Percentiles rank a stretch among this genome's conserved stretches.
Evolutionary conservation across 768 basidiomycete species (phyloP).

Genomic region (Suillus americanus): DNA sequence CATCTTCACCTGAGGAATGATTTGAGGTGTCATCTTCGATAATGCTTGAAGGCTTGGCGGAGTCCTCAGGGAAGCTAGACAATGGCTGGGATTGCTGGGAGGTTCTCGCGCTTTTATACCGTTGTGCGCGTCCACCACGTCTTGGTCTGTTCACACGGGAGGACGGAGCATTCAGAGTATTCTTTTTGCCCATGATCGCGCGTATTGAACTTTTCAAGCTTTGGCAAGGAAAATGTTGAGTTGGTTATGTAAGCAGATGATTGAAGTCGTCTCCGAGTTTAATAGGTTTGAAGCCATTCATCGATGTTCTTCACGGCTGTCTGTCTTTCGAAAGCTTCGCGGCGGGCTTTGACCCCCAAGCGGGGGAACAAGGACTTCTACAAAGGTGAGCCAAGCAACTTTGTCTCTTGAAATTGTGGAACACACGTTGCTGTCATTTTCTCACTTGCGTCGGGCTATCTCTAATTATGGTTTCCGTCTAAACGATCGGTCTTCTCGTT

Average conservation of each 20-base stretch:
- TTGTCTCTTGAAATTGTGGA: not conserved
- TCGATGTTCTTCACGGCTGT: constrained; percentile 67
- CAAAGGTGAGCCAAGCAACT: constrained; percentile 65
- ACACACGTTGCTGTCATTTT: not conserved
- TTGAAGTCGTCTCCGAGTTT: not conserved
- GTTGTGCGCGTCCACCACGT: constrained; percentile 4
- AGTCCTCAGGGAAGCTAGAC: constrained; percentile 16
- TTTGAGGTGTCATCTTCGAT: constrained; percentile 45
- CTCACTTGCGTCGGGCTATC: not conserved
- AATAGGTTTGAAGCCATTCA: not conserved
- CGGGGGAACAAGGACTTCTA: constrained; percentile 94
- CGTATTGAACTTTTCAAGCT: not conserved
- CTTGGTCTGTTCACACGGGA: not conserved
- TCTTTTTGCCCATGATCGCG: constrained; percentile 9
- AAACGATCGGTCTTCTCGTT: not conserved
- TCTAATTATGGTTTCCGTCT: not conserved
- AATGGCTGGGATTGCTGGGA: not conserved
- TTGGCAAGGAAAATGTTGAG: not conserved
- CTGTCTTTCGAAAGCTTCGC: constrained; percentile 80
- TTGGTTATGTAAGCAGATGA: not conserved
- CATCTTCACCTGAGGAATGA: constrained; percentile 29
- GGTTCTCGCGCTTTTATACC: not conserved
- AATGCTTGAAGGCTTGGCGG: constrained; percentile 57
- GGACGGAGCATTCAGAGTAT: not conserved
- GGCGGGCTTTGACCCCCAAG: constrained; percentile 81